Base-by-base conservation (phyloP, 768 basidiomycete genomes). In the Boletus reticuloceps region DNA sequence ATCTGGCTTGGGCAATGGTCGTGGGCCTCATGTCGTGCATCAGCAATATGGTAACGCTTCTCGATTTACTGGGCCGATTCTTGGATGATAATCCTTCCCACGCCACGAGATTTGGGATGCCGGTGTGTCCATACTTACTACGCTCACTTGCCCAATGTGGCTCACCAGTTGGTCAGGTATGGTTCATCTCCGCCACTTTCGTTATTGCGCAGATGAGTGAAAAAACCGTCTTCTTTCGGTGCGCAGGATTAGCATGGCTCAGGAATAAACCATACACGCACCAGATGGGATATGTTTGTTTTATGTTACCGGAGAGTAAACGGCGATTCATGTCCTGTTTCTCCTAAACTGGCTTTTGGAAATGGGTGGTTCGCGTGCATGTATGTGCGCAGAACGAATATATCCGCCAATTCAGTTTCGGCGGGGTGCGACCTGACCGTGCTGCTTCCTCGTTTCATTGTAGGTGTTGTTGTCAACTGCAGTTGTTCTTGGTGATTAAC, bases 341-440 rank as follows among this genome's bases (percentile, higher is more conserved):
- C 38, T 17, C 41, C 42, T 38, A 44, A 46, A 46, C 8, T 45
- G 12, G 47, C 31, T 31, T 53, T 54, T 47, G 51, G 61, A 20
- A 45, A 58, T 58, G 48, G 49, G 47, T 19, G 51, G 51, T 45
- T 36, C 32, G 45, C 37, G 50, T 20, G 34, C 43, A 50, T 45
- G 20, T 43, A 27, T 47, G 39, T 50, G 51, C 53, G 53, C 59
- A 86, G 85, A 17, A 89, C 87, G 31, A 91, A 89, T 69, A 87
- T 89, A 63, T 86, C 88, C 11, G 90, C 89, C 31, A 92, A 93
- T 73, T 85, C 87, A 6, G 82, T 92, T 65, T 87, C 84, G 42
- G 89, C 91, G 5, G 89, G 91, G 14, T 91, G 89, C 64, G 90
- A 93, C 69, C 70, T 93, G 61, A 92, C 89, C 2, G 83, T 89